Evolutionary conservation across 306 rosid species (phyloP).

Genomic region (Crotalaria pallida): DNA sequence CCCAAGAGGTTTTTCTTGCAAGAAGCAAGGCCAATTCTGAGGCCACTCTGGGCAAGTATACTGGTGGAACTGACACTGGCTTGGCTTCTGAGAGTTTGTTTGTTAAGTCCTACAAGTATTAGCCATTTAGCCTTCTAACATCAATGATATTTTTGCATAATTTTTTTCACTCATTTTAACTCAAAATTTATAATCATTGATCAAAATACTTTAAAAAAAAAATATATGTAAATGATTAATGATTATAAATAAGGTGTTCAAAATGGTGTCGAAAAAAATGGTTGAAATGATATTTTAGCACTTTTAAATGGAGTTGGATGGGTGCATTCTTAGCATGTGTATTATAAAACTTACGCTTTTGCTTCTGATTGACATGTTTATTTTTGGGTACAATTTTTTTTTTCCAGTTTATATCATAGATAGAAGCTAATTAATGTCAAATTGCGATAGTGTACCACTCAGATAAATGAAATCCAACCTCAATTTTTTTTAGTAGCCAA

Average conservation of each 20-base stretch:
- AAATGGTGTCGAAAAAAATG: too few species aligned
- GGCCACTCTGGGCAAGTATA: slow-evolving; percentile 71
- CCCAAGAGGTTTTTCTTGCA: slow-evolving; percentile 62
- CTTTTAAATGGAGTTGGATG: not conserved
- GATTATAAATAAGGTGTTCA: too few species aligned
- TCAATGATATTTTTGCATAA: too few species aligned
- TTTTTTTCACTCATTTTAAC: too few species aligned
- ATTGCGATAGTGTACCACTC: not conserved
- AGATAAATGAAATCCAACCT: not conserved
- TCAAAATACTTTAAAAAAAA: too few species aligned
- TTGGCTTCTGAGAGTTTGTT: slow-evolving; percentile 68
- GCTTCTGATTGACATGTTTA: slow-evolving; percentile 29
- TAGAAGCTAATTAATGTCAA: slow-evolving; percentile 19
- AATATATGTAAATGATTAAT: too few species aligned
- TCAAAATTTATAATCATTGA: too few species aligned
- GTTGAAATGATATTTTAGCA: not conserved
- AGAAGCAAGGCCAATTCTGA: slow-evolving; percentile 84
- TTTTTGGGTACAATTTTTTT: slow-evolving; percentile 20
- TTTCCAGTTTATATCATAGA: not conserved
- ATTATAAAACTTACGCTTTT: slow-evolving; percentile 25
- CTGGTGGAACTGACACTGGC: slow-evolving; percentile 43
- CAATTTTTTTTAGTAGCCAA: not conserved
- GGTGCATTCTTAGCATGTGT: slow-evolving; percentile 10
- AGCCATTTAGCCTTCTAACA: slow-evolving; percentile 30
- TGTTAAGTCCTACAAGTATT: slow-evolving; percentile 69